Evolutionary conservation across 331 rosid species (phyloP).

Genomic region (Cydonia oblonga): DNA sequence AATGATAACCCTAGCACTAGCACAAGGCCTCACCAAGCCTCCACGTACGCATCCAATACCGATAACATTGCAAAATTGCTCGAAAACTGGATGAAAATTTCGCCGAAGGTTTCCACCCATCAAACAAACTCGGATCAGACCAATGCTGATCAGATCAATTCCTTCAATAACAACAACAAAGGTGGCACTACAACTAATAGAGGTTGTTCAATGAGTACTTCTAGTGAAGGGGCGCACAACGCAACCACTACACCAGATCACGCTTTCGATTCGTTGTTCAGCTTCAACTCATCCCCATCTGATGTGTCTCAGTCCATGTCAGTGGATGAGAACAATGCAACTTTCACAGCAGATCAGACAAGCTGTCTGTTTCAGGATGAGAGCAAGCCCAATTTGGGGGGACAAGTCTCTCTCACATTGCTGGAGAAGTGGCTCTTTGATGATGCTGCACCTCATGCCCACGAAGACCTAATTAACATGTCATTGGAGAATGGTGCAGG

Average conservation of each 20-base stretch:
- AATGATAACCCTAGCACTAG: background rate
- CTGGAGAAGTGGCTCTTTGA: slow-evolving; percentile 83
- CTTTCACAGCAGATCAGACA: slow-evolving; percentile 5
- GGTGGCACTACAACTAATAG: background rate
- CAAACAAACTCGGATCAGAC: slow-evolving; percentile 13
- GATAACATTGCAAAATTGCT: slow-evolving; percentile 69
- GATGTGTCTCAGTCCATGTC: slow-evolving; percentile 33
- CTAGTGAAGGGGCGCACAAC: slow-evolving; percentile 41
- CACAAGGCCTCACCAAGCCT: slow-evolving; percentile 4
- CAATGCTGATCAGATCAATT: background rate
- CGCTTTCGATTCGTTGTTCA: slow-evolving; percentile 39
- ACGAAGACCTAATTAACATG: slow-evolving; percentile 47
- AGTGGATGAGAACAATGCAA: slow-evolving; percentile 15
- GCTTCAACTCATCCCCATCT: slow-evolving; percentile 40
- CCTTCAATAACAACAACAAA: slow-evolving; percentile 6
- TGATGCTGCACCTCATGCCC: slow-evolving; percentile 43
- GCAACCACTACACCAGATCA: slow-evolving; percentile 28
- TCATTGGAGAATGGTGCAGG: slow-evolving; percentile 32
- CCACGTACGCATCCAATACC: slow-evolving; percentile 60
- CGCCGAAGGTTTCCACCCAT: slow-evolving; percentile 18
- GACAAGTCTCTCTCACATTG: slow-evolving; percentile 51
- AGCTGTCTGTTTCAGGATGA: slow-evolving; percentile 26
- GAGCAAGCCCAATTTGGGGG: slow-evolving; percentile 26
- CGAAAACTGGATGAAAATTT: slow-evolving; percentile 51
- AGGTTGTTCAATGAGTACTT: slow-evolving; percentile 18